Conservation (phyloP, 805 yeast species). For the Lachancea cidri region DNA sequence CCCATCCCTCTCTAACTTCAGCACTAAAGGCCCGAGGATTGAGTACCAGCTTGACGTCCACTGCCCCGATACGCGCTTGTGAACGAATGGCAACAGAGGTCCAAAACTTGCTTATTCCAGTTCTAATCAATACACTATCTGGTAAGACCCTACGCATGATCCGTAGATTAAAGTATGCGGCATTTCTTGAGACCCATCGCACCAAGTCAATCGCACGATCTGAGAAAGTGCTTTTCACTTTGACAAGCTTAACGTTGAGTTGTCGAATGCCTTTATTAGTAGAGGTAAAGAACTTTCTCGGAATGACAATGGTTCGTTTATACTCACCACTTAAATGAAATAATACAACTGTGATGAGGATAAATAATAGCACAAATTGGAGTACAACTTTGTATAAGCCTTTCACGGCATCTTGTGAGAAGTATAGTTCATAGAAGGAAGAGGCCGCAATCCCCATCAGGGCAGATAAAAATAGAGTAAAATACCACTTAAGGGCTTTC, state of each 20-base stretch:
- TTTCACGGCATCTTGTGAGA: constrained; percentile 36
- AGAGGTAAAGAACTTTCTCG: constrained; percentile 71
- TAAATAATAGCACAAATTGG: constrained; percentile 55
- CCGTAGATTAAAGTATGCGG: constrained; percentile 20
- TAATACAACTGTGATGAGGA: constrained; percentile 61
- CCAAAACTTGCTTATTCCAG: constrained; percentile 16
- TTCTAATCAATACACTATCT: constrained; percentile 1
- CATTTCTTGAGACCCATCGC: constrained; percentile 25
- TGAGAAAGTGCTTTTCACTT: constrained; percentile 41
- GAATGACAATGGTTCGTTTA: constrained; percentile 73
- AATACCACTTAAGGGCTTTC: constrained; percentile 49
- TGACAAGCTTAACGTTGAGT: constrained; percentile 71
- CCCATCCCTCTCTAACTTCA: constrained; percentile 91
- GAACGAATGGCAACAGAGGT: constrained; percentile 32
- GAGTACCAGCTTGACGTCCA: constrained; percentile 73
- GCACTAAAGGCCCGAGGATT: constrained; percentile 78
- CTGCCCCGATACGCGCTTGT: constrained; percentile 66
- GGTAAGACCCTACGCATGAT: constrained; percentile 13
- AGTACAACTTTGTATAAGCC: constrained; percentile 36
- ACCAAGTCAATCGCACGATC: constrained; percentile 35
- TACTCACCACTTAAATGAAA: constrained; percentile 90
- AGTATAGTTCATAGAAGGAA: constrained; percentile 36
- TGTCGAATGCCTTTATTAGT: constrained; percentile 88
- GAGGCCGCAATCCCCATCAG: constrained; percentile 39
- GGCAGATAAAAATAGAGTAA: constrained; percentile 37